phyloP scores from a whole-genome alignment of 768 basidiomycete species.

The Mycena polygramma region DNA sequence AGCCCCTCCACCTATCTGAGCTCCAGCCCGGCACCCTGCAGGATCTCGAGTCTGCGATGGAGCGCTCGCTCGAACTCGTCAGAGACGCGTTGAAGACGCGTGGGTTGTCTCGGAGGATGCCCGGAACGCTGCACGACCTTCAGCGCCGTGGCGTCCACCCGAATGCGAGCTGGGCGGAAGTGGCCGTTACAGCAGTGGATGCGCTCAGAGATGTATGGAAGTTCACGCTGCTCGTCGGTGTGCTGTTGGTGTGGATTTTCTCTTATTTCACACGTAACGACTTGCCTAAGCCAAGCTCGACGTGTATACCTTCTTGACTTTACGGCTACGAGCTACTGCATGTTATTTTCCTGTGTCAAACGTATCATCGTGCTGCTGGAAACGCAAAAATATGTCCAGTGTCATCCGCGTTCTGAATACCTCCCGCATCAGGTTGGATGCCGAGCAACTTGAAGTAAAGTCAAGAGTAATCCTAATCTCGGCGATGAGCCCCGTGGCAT shows the following conservation, averaged over 20 bases:
- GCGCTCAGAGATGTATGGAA: conserved; percentile 15
- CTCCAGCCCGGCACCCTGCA: neutral
- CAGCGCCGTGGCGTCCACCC: no score
- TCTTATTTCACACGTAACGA: conserved; percentile 5
- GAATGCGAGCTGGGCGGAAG: conserved; percentile 12
- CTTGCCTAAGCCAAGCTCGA: neutral
- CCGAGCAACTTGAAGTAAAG: no score
- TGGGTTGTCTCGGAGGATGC: neutral
- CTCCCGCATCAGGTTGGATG: no score
- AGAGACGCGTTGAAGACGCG: conserved; percentile 5
- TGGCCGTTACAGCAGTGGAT: conserved; percentile 6
- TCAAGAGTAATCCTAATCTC: no score
- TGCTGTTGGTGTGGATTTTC: neutral
- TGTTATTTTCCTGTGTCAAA: no score
- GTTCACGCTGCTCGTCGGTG: neutral
- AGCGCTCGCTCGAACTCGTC: conserved; percentile 5
- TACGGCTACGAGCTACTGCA: no score
- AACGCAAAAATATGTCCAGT: no score
- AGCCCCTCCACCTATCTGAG: no score
- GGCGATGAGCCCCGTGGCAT: no score
- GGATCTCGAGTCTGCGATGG: conserved; percentile 10
- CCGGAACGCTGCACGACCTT: conserved; percentile 1
- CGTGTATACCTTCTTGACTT: conserved; percentile 9
- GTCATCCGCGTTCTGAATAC: no score
- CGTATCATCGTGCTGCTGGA: no score